Conservation (phyloP, 192 early-diverging fungal species). For the Linnemannia hyalina region DNA sequence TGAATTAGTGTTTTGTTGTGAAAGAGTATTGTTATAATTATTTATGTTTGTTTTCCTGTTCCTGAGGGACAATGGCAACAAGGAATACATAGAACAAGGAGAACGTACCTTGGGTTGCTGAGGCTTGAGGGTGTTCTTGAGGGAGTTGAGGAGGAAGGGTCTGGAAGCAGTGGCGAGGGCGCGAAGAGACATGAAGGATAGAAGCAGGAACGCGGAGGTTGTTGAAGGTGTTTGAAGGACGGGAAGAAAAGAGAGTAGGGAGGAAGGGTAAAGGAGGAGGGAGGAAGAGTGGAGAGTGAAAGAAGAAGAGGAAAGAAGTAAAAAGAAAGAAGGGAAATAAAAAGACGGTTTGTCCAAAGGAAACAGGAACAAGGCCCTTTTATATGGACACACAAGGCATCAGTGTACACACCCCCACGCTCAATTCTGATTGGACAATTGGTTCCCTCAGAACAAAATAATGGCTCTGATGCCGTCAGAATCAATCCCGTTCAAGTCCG, state of each 20-base stretch:
- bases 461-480: not conserved
- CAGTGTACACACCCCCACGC: not conserved
- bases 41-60: not conserved
- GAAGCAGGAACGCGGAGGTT: constrained; percentile 5
- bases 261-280: not conserved
- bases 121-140: constrained; percentile 54
- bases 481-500: constrained; percentile 14
- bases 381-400: not conserved
- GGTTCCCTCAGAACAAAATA: not conserved
- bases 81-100: not conserved
- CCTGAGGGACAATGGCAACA: not conserved
- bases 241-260: not conserved
- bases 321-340: not conserved
- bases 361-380: constrained; percentile 5
- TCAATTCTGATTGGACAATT: constrained; percentile 12
- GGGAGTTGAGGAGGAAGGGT: constrained; percentile 51
- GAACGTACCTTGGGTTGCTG: constrained; percentile 53
- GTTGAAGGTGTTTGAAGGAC: not conserved
- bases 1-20: not conserved
- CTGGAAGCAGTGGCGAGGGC: constrained; percentile 54
- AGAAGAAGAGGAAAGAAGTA: constrained; percentile 3
- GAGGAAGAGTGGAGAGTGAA: not conserved
- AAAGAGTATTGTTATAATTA: not conserved
- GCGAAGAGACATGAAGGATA: constrained; percentile 55
- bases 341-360: not conserved